Base-by-base conservation (phyloP, 2,329 filamentous ascomycete genomes). In the Xylaria sp. region DNA sequence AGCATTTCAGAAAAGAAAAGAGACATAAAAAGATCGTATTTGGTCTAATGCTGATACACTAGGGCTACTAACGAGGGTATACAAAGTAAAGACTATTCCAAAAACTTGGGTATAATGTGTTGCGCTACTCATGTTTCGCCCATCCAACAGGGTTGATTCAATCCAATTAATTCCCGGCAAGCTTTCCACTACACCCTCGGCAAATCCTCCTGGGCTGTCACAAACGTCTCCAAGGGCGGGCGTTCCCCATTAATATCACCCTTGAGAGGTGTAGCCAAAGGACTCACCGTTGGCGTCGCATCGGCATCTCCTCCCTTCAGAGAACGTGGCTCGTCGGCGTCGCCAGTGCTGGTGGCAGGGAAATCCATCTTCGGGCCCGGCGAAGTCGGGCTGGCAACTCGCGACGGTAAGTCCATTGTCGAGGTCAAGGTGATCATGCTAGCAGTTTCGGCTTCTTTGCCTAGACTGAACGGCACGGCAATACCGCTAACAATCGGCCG, bases 381-480 rank as follows among this genome's bases (percentile, higher is more conserved):
- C 1, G 81, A 80, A 59, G 75, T 73, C 25, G 78, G 78, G 7
- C 77, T 78, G 5, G 75, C 75, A 15, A 77, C 72, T 7, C 78
- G 76, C 71, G 78, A 80, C 4, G 75, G 76, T 13, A 76, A 78
- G 4, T 80, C 79, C 23, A 75, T 70, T 5, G 78, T 75, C 18
- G 87, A 88, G 44, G 84, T 82, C 23, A 94, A 80, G 0, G 91
- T 93, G 62, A 91, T 81, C 86, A 91, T 93, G 80, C 91, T 93
- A 0, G 90, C 90, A 20, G 89, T 91, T 3, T 88, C 86, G 1
- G 87, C 86, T 23, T 91, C 86, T 72, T 86, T 87, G 62, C 86
- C 86, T 15, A 94, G 78, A 66, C 88, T 91, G 76, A 94, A 94
- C 0, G 92, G 92, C 73, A 93, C 86, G 0, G 92, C 91, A 31